Conservation (phyloP, 1,284 basidiomycete genomes). For the Ceratobasidium sp. region DNA sequence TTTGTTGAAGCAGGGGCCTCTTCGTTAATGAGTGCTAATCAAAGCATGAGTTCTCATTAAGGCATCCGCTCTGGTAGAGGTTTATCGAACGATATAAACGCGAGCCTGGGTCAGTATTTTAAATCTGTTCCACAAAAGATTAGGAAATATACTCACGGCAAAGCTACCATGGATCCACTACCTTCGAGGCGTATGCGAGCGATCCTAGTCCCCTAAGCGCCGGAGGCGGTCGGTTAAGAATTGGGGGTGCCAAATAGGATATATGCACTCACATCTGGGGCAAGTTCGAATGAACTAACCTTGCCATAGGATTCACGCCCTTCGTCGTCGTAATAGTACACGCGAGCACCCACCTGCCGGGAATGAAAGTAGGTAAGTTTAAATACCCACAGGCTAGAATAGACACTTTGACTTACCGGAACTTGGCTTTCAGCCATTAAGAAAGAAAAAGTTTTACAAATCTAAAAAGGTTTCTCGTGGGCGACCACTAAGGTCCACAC, state of each 20-base stretch:
- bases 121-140: constrained; percentile 1
- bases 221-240: neutral
- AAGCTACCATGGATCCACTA: constrained; percentile 14
- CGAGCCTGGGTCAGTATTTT: constrained; percentile 32
- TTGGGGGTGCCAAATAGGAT: neutral
- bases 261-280: constrained; percentile 17
- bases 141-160: constrained; percentile 20
- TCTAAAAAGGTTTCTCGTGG: constrained; percentile 20
- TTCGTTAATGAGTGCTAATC: neutral
- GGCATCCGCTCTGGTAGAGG: constrained; percentile 17
- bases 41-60: neutral
- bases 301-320: constrained; percentile 12
- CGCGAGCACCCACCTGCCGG: constrained; percentile 16
- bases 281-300: constrained; percentile 7
- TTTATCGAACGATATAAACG: constrained; percentile 15
- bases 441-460: constrained; percentile 12
- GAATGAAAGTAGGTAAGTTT: constrained; percentile 27
- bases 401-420: constrained; percentile 13
- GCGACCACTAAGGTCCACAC: constrained; percentile 36
- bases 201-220: constrained; percentile 26
- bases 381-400: constrained; percentile 1
- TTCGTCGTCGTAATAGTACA: constrained; percentile 29
- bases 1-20: constrained; percentile 1
- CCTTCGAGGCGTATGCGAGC: constrained; percentile 21
- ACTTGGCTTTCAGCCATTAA: constrained; percentile 18